Percentiles rank a stretch among this genome's conserved stretches.
phyloP scores from a whole-genome alignment of 2,329 filamentous ascomycete species.

The Penicillium sp. region DNA sequence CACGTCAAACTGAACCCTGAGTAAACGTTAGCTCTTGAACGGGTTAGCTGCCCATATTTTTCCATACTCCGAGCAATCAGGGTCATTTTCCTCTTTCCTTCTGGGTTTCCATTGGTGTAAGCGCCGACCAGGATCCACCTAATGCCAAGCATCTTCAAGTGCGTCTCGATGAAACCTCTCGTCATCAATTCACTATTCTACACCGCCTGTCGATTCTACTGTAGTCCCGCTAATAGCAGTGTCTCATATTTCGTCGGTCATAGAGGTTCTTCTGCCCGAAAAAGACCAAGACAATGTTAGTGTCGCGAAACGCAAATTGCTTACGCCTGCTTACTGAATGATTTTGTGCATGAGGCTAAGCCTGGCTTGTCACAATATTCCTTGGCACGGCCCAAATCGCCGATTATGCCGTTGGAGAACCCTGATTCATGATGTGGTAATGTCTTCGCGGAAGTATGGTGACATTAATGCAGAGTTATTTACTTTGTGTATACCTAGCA shows the following conservation, averaged over 20 bases:
- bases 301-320: not conserved
- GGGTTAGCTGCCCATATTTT: not conserved
- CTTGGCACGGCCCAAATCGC: not conserved
- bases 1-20: conserved; percentile 12
- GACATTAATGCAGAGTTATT: not conserved
- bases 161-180: not conserved
- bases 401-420: not conserved
- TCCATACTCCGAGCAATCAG: not conserved
- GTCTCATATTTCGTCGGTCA: not conserved
- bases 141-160: not conserved
- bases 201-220: not conserved
- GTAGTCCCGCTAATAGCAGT: not conserved
- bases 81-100: not conserved
- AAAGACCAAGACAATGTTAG: not conserved
- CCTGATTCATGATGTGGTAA: conserved; percentile 1
- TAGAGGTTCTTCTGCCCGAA: not conserved
- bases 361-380: not conserved
- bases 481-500: not conserved
- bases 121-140: not conserved
- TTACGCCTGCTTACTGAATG: conserved; percentile 6
- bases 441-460: not conserved
- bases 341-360: not conserved
- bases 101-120: not conserved
- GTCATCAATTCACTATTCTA: not conserved
- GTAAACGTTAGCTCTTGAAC: not conserved